Conservation (phyloP, 2,329 filamentous ascomycete genomes). For the Purpureocillium lavendulum region DNA sequence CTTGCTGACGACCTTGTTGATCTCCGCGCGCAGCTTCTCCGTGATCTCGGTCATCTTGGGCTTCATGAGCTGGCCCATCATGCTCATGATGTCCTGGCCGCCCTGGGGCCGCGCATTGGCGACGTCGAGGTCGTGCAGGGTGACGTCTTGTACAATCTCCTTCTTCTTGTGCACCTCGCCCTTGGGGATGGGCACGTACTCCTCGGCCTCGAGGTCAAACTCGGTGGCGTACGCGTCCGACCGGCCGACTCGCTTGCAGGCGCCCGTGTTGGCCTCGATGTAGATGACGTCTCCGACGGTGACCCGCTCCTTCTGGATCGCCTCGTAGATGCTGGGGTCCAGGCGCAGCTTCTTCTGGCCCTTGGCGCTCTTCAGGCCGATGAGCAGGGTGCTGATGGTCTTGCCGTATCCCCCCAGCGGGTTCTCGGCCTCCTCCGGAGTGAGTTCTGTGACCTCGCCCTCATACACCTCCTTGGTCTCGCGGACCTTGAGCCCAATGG, state of each 20-base stretch:
- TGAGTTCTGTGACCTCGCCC: conserved; percentile 95
- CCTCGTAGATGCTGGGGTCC: conserved; percentile 97
- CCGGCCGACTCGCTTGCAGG: conserved; percentile 92
- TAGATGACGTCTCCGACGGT: conserved; percentile 96
- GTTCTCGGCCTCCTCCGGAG: conserved; percentile 96
- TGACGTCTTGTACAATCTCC: conserved; percentile 98
- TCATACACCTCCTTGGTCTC: conserved; percentile 99
- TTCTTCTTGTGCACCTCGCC: conserved; percentile 99
- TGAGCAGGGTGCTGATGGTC: conserved; percentile 91
- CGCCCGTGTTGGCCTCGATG: conserved; percentile 97
- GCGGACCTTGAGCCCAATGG: conserved; percentile 92
- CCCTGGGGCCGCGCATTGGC: conserved; percentile 93
- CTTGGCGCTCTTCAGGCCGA: conserved; percentile 89
- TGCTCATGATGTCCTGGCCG: conserved; percentile 99
- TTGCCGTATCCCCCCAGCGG: conserved; percentile 93
- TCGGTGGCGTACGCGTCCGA: conserved; percentile 97
- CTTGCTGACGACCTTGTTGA: conserved; percentile 98
- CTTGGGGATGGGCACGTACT: conserved; percentile 98
- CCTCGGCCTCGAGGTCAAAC: conserved; percentile 96
- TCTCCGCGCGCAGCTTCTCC: conserved; percentile 89
- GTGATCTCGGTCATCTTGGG: conserved; percentile 99
- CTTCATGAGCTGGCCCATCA: conserved; percentile 99
- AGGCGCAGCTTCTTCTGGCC: conserved; percentile 96
- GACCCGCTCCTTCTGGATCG: conserved; percentile 96
- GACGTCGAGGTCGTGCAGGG: conserved; percentile 90